Base-by-base conservation (phyloP, 2,329 filamentous ascomycete species). In the Plenodomus tracheiphilus region DNA sequence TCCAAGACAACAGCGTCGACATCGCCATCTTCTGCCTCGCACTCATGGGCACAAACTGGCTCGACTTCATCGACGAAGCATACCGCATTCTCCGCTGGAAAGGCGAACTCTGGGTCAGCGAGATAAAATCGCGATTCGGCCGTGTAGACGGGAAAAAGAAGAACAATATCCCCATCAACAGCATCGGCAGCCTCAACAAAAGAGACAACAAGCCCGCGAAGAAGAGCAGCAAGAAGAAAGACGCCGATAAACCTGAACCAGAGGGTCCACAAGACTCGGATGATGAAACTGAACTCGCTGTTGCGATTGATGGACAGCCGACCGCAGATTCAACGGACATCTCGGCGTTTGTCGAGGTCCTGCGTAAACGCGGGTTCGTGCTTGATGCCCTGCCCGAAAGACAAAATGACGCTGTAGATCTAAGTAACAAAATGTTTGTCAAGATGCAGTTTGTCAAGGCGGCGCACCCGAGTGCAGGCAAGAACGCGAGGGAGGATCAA, bases 41-140 rank as follows among this genome's bases (percentile, higher is more conserved):
- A 41, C 83, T 99, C 50, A 99, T 99, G 94, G 94, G 94, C 67
- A 99, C 94, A 46, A 99, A 99, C 76, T 99, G 94, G 93, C 83
- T 96, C 44, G 86, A 91, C 62, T 97, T 99, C 71, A 83, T 99
- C 64, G 94, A 97, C 75, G 94, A 99, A 76, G 93, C 93, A 13
- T 96, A 91, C 78, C 86, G 94, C 45, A 81, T 97, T 43, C 81
- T 99, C 53, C 87, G 91, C 67, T 92, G 91, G 83, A 93, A 94
- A 68, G 94, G 94, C 59, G 94, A 99, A 78, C 85, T 96, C 45
- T 99, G 94, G 94, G 84, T 99, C 43, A 89, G 91, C 40, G 94
- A 99, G 76, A 97, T 99, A 75, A 97, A 97, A 77, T 90, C 85
- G 57, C 88, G 94, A 25, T 97, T 99, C 68, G 86, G 85, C 3